These are phyloP conservation scores for Phytophthora macrochlamydospora DNA, from an alignment of 352 stramenopile genomes.

Conservation along the genomic window DNA sequence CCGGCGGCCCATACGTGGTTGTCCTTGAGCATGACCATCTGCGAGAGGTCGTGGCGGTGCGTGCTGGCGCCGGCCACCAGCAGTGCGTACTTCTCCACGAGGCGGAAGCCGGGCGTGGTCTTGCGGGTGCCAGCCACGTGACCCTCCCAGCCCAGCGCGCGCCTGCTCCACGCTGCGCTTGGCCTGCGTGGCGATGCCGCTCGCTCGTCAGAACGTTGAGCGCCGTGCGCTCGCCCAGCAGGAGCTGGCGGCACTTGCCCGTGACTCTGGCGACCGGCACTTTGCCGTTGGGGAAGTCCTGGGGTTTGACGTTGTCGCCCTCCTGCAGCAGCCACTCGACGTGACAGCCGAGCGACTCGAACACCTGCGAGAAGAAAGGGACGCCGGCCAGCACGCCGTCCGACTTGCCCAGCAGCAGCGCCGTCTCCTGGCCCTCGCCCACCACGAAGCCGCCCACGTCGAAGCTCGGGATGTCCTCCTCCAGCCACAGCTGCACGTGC, in stretches of 20 bases:
- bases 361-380: slow-evolving; percentile 96
- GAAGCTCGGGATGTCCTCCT: slow-evolving; percentile 97
- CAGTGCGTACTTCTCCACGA: slow-evolving; percentile 99
- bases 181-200: slow-evolving; percentile 93
- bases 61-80: slow-evolving; percentile 94
- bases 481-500: slow-evolving; percentile 93
- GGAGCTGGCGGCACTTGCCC: slow-evolving; percentile 93
- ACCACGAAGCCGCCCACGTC: slow-evolving; percentile 99
- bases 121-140: slow-evolving; percentile 97
- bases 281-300: slow-evolving; percentile 65
- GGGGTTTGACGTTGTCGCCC: slow-evolving; percentile 57
- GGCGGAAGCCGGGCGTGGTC: slow-evolving; percentile 97
- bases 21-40: slow-evolving; percentile 99
- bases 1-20: slow-evolving; percentile 98
- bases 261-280: slow-evolving; percentile 93
- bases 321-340: slow-evolving; percentile 92
- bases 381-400: slow-evolving; percentile 94
- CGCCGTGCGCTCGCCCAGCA: slow-evolving; percentile 96
- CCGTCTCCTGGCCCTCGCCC: slow-evolving; percentile 85
- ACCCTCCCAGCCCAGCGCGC: slow-evolving; percentile 88
- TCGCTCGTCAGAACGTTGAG: slow-evolving; percentile 97
- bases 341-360: slow-evolving; percentile 89
- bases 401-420: slow-evolving; percentile 93
- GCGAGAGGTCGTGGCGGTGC: slow-evolving; percentile 96
- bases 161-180: slow-evolving; percentile 69